A percentile compares a stretch with the other conserved stretches of the same genome.
These are phyloP conservation scores for Pisolithus tinctorius DNA, from an alignment of 768 basidiomycete genomes.

Conservation along the genomic window DNA sequence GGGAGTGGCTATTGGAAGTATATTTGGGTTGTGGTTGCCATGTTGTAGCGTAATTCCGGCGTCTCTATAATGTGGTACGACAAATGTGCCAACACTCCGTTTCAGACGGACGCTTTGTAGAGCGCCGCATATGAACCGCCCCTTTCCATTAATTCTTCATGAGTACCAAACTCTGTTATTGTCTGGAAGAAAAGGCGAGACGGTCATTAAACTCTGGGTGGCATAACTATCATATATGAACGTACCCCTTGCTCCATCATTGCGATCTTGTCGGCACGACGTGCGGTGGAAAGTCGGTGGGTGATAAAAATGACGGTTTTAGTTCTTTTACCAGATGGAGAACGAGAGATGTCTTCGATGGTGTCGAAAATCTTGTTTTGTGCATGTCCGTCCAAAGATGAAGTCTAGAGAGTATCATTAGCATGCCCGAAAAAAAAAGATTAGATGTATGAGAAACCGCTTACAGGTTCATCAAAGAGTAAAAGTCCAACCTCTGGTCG, in stretches of 20 bases:
- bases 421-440: not conserved
- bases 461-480: constrained; percentile 79
- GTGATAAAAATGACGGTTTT: constrained; percentile 83
- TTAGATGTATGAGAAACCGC: constrained; percentile 18
- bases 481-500: constrained; percentile 72
- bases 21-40: constrained; percentile 11
- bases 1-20: constrained; percentile 10
- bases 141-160: constrained; percentile 54
- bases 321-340: constrained; percentile 45
- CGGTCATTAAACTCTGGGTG: constrained; percentile 17
- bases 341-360: constrained; percentile 57
- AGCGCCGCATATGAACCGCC: constrained; percentile 63
- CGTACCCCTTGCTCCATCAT: constrained; percentile 75
- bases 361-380: constrained; percentile 77
- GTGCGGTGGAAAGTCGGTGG: constrained; percentile 73
- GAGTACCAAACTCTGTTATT: constrained; percentile 71
- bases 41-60: not conserved
- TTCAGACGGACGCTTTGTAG: constrained; percentile 61
- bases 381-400: constrained; percentile 72
- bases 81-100: not conserved
- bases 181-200: constrained; percentile 35
- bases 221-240: constrained; percentile 10
- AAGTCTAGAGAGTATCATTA: constrained; percentile 43
- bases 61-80: constrained; percentile 3
- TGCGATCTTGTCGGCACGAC: constrained; percentile 79